These are phyloP conservation scores for Ophiostoma tasmaniense DNA, from an alignment of 2,329 filamentous ascomycete genomes.

Conservation along the genomic window DNA sequence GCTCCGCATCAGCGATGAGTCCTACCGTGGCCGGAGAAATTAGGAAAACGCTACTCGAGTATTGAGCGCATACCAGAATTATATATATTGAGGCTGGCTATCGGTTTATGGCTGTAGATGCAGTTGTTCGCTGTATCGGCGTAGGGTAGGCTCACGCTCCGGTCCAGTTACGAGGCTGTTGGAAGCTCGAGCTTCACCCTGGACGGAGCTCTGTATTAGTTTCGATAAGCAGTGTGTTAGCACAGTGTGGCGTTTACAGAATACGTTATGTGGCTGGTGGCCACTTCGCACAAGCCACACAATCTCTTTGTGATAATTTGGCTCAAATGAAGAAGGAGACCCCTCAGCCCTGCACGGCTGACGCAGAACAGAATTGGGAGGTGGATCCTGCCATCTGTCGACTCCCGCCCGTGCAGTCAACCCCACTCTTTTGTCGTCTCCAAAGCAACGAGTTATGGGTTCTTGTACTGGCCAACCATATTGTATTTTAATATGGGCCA, in stretches of 20 bases:
- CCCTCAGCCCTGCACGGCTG: conserved; percentile 19
- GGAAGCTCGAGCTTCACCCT: neutral
- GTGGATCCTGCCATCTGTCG: conserved; percentile 5
- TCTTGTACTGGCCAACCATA: neutral
- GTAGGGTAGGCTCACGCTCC: neutral
- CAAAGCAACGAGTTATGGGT: conserved; percentile 14
- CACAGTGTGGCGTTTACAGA: neutral
- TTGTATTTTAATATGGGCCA: neutral
- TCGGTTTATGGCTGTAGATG: neutral
- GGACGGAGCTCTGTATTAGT: conserved; percentile 1
- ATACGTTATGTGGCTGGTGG: neutral
- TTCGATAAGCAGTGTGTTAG: neutral
- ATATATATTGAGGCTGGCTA: neutral
- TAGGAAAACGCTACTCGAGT: neutral
- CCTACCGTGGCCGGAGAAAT: neutral
- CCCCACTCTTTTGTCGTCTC: conserved; percentile 9
- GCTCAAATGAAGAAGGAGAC: neutral
- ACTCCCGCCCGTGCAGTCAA: conserved; percentile 3
- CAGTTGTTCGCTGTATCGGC: neutral
- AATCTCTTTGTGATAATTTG: neutral
- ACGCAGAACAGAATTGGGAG: conserved; percentile 13
- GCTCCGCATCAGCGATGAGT: neutral
- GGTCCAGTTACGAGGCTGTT: neutral
- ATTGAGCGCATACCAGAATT: neutral
- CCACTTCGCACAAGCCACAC: neutral